phyloP scores from a whole-genome alignment of 306 rosid species.

The Albizia julibrissin region DNA sequence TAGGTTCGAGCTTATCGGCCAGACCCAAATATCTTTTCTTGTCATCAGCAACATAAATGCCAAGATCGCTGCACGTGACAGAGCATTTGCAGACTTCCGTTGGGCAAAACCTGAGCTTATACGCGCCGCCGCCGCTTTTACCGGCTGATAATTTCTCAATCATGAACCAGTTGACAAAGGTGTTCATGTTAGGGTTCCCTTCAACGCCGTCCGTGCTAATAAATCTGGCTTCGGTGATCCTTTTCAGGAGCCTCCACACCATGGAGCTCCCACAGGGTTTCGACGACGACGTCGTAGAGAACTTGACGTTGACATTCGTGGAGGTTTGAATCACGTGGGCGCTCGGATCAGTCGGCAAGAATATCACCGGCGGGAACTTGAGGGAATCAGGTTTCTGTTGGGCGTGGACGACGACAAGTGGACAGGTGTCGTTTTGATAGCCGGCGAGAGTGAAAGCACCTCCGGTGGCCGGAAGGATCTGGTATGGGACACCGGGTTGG shows the following conservation, averaged over 20 bases:
- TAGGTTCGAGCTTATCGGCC: neutral
- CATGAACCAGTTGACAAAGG: conserved; percentile 44
- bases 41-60: neutral
- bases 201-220: conserved; percentile 35
- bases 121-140: conserved; percentile 31
- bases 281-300: conserved; percentile 3
- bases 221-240: conserved; percentile 28
- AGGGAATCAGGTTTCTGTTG: neutral
- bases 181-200: conserved; percentile 35
- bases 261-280: conserved; percentile 24
- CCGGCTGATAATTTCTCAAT: conserved; percentile 35
- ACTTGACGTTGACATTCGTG: conserved; percentile 43
- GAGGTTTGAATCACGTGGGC: conserved; percentile 23
- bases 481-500: conserved; percentile 23
- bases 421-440: conserved; percentile 30
- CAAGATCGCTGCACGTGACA: conserved; percentile 41
- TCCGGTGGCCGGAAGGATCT: conserved; percentile 31
- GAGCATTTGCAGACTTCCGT: conserved; percentile 43
- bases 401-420: conserved; percentile 39
- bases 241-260: conserved; percentile 41
- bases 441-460: conserved; percentile 35
- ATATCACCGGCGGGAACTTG: conserved; percentile 28
- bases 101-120: conserved; percentile 55
- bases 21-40: conserved; percentile 7
- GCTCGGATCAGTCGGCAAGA: conserved; percentile 19